These are phyloP conservation scores for Lichtheimia ornata DNA, from an alignment of 371 early-diverging fungal species.

Conservation along the genomic window DNA sequence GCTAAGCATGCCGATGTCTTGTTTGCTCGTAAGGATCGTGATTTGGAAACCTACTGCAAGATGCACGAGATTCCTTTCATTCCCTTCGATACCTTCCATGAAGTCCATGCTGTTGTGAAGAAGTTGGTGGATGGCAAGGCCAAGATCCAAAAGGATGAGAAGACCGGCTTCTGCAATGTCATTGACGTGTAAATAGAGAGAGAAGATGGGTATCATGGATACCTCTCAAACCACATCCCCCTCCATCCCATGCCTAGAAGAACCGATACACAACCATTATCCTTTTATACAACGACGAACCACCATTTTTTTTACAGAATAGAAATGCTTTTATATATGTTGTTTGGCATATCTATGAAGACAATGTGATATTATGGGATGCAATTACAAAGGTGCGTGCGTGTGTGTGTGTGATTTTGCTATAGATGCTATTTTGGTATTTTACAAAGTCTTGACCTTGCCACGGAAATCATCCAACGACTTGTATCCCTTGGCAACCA, in stretches of 20 bases:
- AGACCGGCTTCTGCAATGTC: slow-evolving; percentile 39
- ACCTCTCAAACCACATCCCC: not conserved
- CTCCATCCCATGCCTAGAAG: not conserved
- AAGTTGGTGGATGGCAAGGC: slow-evolving; percentile 32
- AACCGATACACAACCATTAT: too few relatives aligned
- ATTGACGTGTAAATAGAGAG: slow-evolving; percentile 21
- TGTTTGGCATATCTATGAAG: too few relatives aligned
- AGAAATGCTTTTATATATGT: too few relatives aligned
- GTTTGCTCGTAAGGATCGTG: slow-evolving; percentile 64
- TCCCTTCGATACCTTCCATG: slow-evolving; percentile 56
- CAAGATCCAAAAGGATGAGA: slow-evolving; percentile 28
- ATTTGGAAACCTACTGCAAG: slow-evolving; percentile 63
- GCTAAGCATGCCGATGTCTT: slow-evolving; percentile 67
- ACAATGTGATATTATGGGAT: too few relatives aligned
- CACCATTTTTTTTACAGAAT: too few relatives aligned
- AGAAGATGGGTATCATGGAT: too few relatives aligned
- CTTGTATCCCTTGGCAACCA: slow-evolving; percentile 48
- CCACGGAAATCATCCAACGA: slow-evolving; percentile 53
- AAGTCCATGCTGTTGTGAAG: slow-evolving; percentile 38
- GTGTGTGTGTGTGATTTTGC: too few relatives aligned
- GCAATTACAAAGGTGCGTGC: too few relatives aligned
- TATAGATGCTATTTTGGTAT: not conserved
- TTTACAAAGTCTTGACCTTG: slow-evolving; percentile 55
- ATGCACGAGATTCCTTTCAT: slow-evolving; percentile 52
- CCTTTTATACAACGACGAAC: too few relatives aligned